Percentiles rank a stretch among this genome's conserved stretches.
Conservation (phyloP, 202 grass and related monocot genomes). For the Hordeum pubiflorum region DNA sequence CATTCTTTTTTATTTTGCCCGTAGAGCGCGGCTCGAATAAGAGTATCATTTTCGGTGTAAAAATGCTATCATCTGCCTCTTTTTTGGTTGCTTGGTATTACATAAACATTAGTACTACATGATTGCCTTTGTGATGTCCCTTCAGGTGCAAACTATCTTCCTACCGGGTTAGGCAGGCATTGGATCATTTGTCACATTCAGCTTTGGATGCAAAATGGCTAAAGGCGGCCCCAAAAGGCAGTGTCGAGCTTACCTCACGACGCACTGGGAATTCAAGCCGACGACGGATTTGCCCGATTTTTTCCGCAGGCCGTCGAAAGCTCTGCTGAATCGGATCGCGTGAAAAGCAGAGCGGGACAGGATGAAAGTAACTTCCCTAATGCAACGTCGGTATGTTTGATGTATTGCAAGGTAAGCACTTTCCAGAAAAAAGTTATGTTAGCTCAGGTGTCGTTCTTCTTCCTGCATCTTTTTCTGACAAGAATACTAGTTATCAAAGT, state of each 20-base stretch:
- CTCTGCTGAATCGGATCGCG: background rate
- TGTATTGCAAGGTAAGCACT: background rate
- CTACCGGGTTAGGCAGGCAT: background rate
- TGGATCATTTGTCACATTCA: slow-evolving; percentile 22
- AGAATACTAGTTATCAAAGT: background rate
- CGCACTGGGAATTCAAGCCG: slow-evolving; percentile 18
- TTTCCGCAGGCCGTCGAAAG: background rate
- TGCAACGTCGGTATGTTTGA: background rate
- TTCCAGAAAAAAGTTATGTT: background rate
- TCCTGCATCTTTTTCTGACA: background rate
- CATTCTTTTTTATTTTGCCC: background rate
- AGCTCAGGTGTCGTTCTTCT: slow-evolving; percentile 6
- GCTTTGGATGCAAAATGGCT: slow-evolving; percentile 4
- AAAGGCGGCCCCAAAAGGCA: background rate
- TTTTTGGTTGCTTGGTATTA: background rate
- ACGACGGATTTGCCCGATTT: background rate
- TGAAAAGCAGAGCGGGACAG: background rate
- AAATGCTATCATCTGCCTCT: slow-evolving; percentile 7
- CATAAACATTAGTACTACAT: slow-evolving; percentile 7
- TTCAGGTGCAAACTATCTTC: slow-evolving; percentile 20
- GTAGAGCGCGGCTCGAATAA: slow-evolving; percentile 13
- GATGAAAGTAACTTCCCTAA: slow-evolving; percentile 15
- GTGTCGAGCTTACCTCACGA: slow-evolving; percentile 22
- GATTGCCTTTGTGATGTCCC: slow-evolving; percentile 32
- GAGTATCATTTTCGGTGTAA: slow-evolving; percentile 14